Evolutionary conservation across 257 asterid species (phyloP), one percentile per base, ranked within the genome.

Genomic region (Nicotiana undulata): DNA sequence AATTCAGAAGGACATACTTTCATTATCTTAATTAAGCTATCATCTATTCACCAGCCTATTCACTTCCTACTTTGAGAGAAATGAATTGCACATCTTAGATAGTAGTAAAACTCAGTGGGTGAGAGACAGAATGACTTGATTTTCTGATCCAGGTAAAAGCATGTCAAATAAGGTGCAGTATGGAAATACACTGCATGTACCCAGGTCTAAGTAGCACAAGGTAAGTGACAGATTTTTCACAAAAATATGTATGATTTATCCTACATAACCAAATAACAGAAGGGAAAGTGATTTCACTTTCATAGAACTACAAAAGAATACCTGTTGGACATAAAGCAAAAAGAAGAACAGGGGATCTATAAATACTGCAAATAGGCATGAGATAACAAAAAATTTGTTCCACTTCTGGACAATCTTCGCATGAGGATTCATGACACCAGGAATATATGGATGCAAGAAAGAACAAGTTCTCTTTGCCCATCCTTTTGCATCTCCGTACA

Each of bases 401-500:
- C 97, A 94, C 86, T 76, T 83, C 75, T 89, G 98, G 67, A 94
- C 89, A 81, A 82, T 56, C 83, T 85, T 88, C 6, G 97, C 83
- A 82, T 94, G 98, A 83, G 97, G 97, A 87, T 94, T 94, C 91
- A 94, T 94, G 81, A 94, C 89, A 59, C 95, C 91, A 3, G 97
- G 97, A 83, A 92, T 85, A 84, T 60, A 92, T 52, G 84, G 86
- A 66, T 76, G 77, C 79, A 89, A 40, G 76, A 61, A 85, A 6
- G 91, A 83, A 66, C 81, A 80, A 67, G 87, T 81, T 82, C 90
- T 90, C 86, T 86, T 90, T 2, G 89, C 90, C 88, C 92, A 94
- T 34, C 98, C 90, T 84, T 81, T 90, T 68, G 95, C 93, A 63
- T 91, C 97, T 83, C 95, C 97, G 59, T 86, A 86, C 40, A 91